Evolutionary conservation across 2,329 filamentous ascomycete species (phyloP), one percentile per base, ranked within the genome.

Genomic region (Colletotrichum limetticola): DNA sequence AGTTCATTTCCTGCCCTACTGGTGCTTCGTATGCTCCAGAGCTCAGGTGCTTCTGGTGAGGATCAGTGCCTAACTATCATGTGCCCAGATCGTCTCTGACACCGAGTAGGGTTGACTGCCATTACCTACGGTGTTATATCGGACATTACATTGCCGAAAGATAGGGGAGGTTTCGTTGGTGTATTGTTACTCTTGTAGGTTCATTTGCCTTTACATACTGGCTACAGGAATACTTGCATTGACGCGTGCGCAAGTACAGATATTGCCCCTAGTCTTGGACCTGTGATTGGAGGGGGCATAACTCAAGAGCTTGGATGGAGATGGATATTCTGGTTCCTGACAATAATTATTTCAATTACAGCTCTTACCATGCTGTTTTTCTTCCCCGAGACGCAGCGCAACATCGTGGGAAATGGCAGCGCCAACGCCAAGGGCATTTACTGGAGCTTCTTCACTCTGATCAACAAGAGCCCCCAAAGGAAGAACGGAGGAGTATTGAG

Each of bases 101-200:
- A 90, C 89, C 0, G 83, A 91, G 5, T 32, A 58, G 55, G 55
- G 6, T 16, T 32, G 14, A 58, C 30, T 32, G 86, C 90, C 0
- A 81, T 92, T 22, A 78, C 78, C 12, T 75, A 77, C 19, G 90
- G 86, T 0, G 86, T 92, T 1, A 86, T 92, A 4, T 88, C 86
- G 2, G 91, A 93, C 75, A 83, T 91, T 4, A 86, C 86, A 0
- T 89, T 88, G 0, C 85, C 85, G 2, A 84, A 85, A 0, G 89
- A 92, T 76, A 84, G 91, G 61, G 89, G 89, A 26, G 81, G 83
- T 11, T 88, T 87, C 77, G 86, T 91, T 74, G 88, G 85, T 55
- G 85, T 84, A 75, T 86, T 83, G 28, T 76, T 2, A 78, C 77
- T 35, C 78, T 80, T 22, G 80, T 82, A 37, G 22, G 24, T n/a